A percentile compares a stretch with the other conserved stretches of the same genome.
phyloP scores from a whole-genome alignment of 805 yeast genomes.

The Myxozyma vanderwaltii region DNA sequence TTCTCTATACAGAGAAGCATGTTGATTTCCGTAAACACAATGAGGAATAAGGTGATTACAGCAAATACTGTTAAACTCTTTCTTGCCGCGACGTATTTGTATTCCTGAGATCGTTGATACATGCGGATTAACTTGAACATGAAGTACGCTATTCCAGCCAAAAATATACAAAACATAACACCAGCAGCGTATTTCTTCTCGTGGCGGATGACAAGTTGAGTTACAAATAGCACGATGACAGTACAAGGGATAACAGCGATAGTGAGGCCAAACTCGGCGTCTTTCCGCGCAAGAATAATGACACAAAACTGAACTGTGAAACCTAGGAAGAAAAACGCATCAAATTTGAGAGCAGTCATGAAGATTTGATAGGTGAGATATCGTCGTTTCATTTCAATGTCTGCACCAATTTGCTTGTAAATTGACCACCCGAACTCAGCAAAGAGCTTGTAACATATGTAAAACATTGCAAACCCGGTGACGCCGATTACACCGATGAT shows the following conservation, averaged over 20 bases:
- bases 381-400: conserved; percentile 45
- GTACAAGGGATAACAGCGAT: conserved; percentile 52
- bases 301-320: conserved; percentile 54
- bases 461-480: conserved; percentile 43
- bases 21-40: conserved; percentile 44
- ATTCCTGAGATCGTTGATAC: conserved; percentile 49
- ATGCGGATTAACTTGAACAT: conserved; percentile 51
- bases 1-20: conserved; percentile 39
- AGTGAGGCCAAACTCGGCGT: conserved; percentile 52
- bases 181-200: conserved; percentile 43
- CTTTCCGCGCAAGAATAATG: conserved; percentile 47
- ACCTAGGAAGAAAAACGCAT: conserved; percentile 53
- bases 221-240: conserved; percentile 44
- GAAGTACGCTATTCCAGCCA: conserved; percentile 51
- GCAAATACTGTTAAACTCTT: conserved; percentile 52
- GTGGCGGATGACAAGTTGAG: conserved; percentile 45
- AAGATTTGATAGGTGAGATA: conserved; percentile 48
- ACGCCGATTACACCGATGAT: conserved; percentile 48
- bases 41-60: conserved; percentile 46
- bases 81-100: conserved; percentile 48
- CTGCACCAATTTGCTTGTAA: conserved; percentile 55
- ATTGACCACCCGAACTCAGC: conserved; percentile 51
- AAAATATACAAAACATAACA: conserved; percentile 41
- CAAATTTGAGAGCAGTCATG: conserved; percentile 46
- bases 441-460: conserved; percentile 44